Base-by-base conservation (phyloP, 306 rosid genomes). In the Quercus wislizeni region DNA sequence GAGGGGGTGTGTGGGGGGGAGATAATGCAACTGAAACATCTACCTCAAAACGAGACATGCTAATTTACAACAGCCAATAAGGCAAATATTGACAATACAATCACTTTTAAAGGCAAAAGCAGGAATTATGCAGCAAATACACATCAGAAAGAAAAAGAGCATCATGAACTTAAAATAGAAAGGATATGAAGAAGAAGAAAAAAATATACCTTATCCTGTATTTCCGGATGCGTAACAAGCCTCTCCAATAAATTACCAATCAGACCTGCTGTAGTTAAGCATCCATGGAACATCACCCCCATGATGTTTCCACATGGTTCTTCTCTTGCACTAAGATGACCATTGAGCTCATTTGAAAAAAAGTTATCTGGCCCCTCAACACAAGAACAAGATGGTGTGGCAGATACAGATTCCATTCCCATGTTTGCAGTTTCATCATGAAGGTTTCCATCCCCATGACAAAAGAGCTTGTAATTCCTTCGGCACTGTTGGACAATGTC, bases 251-350 rank as follows among this genome's bases (percentile, higher is more conserved):
- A 73, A 71, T 84, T 86, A 73, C 85, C 73, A 17, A 93, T 87
- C 87, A 93, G 84, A 71, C 89, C 81, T 17, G 90, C 84, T 2
- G 91, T 90, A 78, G 91, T 86, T 72, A 88, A 87, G 85, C 92
- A 87, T 86, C 98, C 98, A 79, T 91, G 94, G 85, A 86, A 85
- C 93, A 91, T 91, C 82, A 91, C 75, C 20, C 92, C 89, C 97
- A 93, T 88, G 76, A 91, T 82, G 75, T 90, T 87, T 61, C 92
- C 89, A 73, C 69, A 88, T 73, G 88, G 71, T 65, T 90, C 98
- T 83, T 91, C 93, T 65, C 81, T 76, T 63, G 77, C 70, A 83
- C 38, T 79, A 78, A 71, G 69, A 69, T 74, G 81, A 75, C 72
- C 86, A 56, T 72, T 82, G 51, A 78, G 81, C 83, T 82, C 88